Evolutionary conservation across 169 alveolate genomes (phyloP).

Genomic region (Cryptosporidium meleagridis): DNA sequence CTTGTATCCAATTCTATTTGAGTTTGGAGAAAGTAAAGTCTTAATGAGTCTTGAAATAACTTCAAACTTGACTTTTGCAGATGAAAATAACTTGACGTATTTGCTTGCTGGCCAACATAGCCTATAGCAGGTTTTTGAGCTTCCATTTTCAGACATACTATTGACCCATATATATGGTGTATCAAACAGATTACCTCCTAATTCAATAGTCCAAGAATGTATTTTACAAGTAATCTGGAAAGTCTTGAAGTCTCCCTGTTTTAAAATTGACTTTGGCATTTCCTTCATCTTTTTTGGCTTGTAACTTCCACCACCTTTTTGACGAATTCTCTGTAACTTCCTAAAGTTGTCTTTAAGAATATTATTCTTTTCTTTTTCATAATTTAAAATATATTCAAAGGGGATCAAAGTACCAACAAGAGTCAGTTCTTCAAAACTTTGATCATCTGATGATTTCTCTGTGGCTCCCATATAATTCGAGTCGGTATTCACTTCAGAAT

Average conservation of each 20-base stretch:
- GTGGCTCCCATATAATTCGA: not conserved
- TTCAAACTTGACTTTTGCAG: slow-evolving; percentile 57
- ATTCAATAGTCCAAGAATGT: slow-evolving; percentile 67
- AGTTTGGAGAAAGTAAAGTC: slow-evolving; percentile 44
- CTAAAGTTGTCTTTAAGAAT: slow-evolving; percentile 49
- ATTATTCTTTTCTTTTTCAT: slow-evolving; percentile 26
- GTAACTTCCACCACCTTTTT: slow-evolving; percentile 55
- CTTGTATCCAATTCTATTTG: slow-evolving; percentile 42
- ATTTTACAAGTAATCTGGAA: slow-evolving; percentile 34
- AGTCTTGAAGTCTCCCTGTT: slow-evolving; percentile 20
- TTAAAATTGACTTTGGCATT: slow-evolving; percentile 40
- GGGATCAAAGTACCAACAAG: slow-evolving; percentile 51
- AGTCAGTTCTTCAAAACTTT: slow-evolving; percentile 9
- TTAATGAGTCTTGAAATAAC: slow-evolving; percentile 54
- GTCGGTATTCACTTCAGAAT: not conserved
- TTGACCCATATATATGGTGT: slow-evolving; percentile 63
- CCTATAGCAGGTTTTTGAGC: slow-evolving; percentile 34
- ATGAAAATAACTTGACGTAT: slow-evolving; percentile 23
- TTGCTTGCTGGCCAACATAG: slow-evolving; percentile 58
- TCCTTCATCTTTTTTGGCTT: slow-evolving; percentile 54
- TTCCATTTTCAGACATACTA: slow-evolving; percentile 25
- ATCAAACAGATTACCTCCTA: slow-evolving; percentile 43
- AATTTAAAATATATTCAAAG: slow-evolving; percentile 2
- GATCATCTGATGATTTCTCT: not conserved
- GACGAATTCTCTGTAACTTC: slow-evolving; percentile 34